A percentile compares a stretch with the other conserved stretches of the same genome.
phyloP scores from a whole-genome alignment of 805 yeast species.

The Yarrowia sp. region DNA sequence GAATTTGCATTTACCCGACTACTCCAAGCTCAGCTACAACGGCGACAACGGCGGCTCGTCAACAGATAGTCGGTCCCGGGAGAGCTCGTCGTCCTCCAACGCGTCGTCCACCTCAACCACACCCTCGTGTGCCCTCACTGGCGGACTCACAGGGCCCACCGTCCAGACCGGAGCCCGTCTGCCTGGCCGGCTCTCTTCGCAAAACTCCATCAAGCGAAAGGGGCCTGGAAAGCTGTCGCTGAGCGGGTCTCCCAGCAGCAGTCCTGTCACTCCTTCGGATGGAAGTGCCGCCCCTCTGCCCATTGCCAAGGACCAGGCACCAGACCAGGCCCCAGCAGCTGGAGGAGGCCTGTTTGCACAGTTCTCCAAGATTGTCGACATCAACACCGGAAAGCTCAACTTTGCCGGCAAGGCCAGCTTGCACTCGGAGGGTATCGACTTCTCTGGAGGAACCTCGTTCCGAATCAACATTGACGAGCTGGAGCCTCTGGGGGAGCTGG shows the following conservation, averaged over 20 bases:
- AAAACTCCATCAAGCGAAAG: slow-evolving; percentile 32
- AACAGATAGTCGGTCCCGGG: slow-evolving; percentile 45
- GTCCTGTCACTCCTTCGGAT: slow-evolving; percentile 46
- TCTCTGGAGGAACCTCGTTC: slow-evolving; percentile 85
- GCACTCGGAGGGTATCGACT: slow-evolving; percentile 90
- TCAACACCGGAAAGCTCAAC: slow-evolving; percentile 88
- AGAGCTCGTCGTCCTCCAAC: slow-evolving; percentile 25
- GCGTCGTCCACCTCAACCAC: slow-evolving; percentile 8
- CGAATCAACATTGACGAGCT: slow-evolving; percentile 85
- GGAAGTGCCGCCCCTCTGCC: slow-evolving; percentile 46
- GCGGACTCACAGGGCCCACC: slow-evolving; percentile 41
- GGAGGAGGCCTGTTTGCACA: slow-evolving; percentile 64
- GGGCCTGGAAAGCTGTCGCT: slow-evolving; percentile 42
- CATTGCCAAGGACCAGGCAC: slow-evolving; percentile 25
- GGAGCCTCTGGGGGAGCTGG: slow-evolving; percentile 74
- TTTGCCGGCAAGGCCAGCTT: slow-evolving; percentile 93
- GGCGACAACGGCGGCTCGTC: slow-evolving; percentile 38
- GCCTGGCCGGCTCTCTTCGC: slow-evolving; percentile 32
- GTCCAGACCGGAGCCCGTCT: slow-evolving; percentile 16
- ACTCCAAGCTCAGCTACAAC: slow-evolving; percentile 42
- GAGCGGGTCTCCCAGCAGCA: slow-evolving; percentile 34
- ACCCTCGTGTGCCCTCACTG: slow-evolving; percentile 14
- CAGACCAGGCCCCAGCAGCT: slow-evolving; percentile 38
- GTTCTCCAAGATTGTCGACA: slow-evolving; percentile 86
- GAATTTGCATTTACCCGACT: slow-evolving; percentile 40